A percentile compares a stretch with the other conserved stretches of the same genome.
Evolutionary conservation across 495 filamentous ascomycete species (phyloP).

Genomic region (Talaromyces trachyspermus): DNA sequence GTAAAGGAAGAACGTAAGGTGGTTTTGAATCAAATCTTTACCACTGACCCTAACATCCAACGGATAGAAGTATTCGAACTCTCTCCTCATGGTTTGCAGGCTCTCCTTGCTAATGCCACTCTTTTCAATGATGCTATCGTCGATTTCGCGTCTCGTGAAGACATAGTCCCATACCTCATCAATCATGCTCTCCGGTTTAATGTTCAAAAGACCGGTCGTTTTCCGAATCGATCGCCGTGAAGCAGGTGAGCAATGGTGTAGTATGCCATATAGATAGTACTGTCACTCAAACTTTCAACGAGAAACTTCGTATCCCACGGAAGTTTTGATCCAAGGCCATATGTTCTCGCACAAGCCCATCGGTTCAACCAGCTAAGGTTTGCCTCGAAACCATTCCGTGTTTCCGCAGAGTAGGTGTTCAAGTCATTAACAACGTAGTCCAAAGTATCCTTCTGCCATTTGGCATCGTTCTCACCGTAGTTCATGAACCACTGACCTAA

Average conservation of each 20-base stretch:
- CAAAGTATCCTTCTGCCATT: conserved; percentile 69
- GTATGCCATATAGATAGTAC: conserved; percentile 93
- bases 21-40: conserved; percentile 82
- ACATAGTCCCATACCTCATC: conserved; percentile 97
- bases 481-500: conserved; percentile 97
- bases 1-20: conserved; percentile 96
- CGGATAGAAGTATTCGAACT: conserved; percentile 97
- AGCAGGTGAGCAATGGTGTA: conserved; percentile 90
- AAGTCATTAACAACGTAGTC: conserved; percentile 66
- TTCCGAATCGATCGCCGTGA: conserved; percentile 75
- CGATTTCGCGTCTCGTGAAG: conserved; percentile 61
- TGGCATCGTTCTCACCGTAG: conserved; percentile 77
- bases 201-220: conserved; percentile 55
- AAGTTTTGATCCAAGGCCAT: conserved; percentile 86
- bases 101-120: conserved; percentile 63
- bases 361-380: conserved; percentile 86
- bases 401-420: conserved; percentile 72
- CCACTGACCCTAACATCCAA: conserved; percentile 77
- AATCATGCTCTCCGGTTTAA: conserved; percentile 81
- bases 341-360: conserved; percentile 91
- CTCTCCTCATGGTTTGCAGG: conserved; percentile 70
- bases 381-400: conserved; percentile 74
- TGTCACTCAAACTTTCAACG: conserved; percentile 88
- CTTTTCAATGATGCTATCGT: conserved; percentile 52
- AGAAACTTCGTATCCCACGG: conserved; percentile 91